Evolutionary conservation across 306 rosid species (phyloP).

Genomic region (Alnus glutinosa): DNA sequence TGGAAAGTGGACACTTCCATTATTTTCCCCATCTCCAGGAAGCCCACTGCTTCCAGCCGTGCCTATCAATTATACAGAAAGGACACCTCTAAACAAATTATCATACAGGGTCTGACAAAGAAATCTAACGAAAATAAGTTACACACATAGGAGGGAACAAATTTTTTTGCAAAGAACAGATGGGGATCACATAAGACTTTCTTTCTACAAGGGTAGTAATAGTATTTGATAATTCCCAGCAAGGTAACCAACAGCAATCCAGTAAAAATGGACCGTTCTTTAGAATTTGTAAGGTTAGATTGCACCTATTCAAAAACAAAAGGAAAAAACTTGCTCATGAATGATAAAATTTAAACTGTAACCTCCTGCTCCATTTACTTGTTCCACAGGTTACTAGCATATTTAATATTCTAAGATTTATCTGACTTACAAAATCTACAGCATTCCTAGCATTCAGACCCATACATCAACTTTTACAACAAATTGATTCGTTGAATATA

Average conservation of each 20-base stretch:
- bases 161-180: background rate
- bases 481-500: background rate
- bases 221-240: background rate
- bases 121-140: background rate
- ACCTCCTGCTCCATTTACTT: background rate
- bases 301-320: background rate
- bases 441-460: background rate
- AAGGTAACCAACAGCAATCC: background rate
- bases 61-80: conserved; percentile 31
- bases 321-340: background rate
- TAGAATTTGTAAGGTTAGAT: background rate
- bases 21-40: conserved; percentile 33
- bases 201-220: background rate
- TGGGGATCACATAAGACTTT: background rate
- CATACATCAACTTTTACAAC: background rate
- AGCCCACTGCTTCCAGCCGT: conserved; percentile 45
- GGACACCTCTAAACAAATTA: background rate
- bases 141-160: background rate
- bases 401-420: background rate
- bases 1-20: conserved; percentile 23
- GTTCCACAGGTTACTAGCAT: background rate
- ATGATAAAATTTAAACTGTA: background rate
- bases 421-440: background rate
- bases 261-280: background rate
- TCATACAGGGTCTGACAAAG: background rate